These are phyloP conservation scores for Colletotrichum destructivum DNA, from an alignment of 2,329 filamentous ascomycete species.

Conservation along the genomic window DNA sequence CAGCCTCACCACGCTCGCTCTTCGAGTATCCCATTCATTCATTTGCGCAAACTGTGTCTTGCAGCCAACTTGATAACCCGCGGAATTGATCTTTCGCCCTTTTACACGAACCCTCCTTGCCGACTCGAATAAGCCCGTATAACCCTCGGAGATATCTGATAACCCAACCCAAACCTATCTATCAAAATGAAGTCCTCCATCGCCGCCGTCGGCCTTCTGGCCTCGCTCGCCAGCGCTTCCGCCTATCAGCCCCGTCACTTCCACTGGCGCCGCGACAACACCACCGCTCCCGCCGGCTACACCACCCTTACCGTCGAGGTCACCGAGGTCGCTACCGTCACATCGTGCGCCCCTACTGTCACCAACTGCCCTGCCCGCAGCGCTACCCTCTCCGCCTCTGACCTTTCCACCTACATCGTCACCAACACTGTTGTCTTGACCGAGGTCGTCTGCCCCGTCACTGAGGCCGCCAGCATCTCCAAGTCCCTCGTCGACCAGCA, in stretches of 20 bases:
- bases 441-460: constrained; percentile 62
- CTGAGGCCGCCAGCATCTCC: constrained; percentile 58
- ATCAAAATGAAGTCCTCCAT: constrained; percentile 65
- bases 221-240: constrained; percentile 60
- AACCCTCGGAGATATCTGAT: constrained; percentile 22
- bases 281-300: constrained; percentile 44
- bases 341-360: constrained; percentile 70
- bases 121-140: constrained; percentile 23
- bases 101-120: constrained; percentile 20
- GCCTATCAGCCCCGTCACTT: constrained; percentile 56
- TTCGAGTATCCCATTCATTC: constrained; percentile 38
- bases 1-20: constrained; percentile 33
- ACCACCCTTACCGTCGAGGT: constrained; percentile 66
- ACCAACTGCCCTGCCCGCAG: constrained; percentile 67
- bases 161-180: constrained; percentile 11
- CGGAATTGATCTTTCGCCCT: constrained; percentile 44
- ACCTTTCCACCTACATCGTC: constrained; percentile 52
- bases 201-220: constrained; percentile 61
- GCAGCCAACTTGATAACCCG: constrained; percentile 34
- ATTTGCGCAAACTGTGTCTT: constrained; percentile 44
- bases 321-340: constrained; percentile 71
- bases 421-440: constrained; percentile 59
- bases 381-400: constrained; percentile 53
- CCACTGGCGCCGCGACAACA: constrained; percentile 45
- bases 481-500: constrained; percentile 56